Base-by-base conservation (phyloP, 306 rosid genomes). In the Dryas octopetala region DNA sequence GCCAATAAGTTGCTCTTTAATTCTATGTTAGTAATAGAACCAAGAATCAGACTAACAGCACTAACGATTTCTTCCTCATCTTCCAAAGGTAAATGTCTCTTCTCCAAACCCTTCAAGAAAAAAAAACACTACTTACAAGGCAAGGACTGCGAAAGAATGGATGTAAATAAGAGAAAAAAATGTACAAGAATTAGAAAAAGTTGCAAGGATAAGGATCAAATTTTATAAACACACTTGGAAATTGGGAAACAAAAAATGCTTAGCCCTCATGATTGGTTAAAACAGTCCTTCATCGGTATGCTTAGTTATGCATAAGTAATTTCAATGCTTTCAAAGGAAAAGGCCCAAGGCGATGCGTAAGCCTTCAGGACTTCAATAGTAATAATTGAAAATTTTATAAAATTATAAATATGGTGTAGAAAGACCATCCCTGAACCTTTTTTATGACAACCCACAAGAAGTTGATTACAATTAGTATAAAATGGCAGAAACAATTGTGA, bases 61-160 rank as follows among this genome's bases (percentile, higher is more conserved):
- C 89, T 86, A 78, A 94, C 87, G 70, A 94, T 91, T 85, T 94
- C 98, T 82, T 91, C 98, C 87, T 94, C 98, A 28, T 91, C 96
- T 86, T 94, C 97, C 88, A 91, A 77, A 77, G 97, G 83, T 40
- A 94, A 87, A 85, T 86, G 88, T 88, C 92, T 86, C 83, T 89
- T 89, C 66, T 90, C 96, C 89, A 94, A 74, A 64, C 87, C 90
- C 98, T 94, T 78, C 59, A 78, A 44, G 62, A 68, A 66, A 64
- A 41, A 41, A 50, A 63, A 51, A 74, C 58, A 64, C 67, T 9
- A 76, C 62, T 78, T 55, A 71, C 45, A 78, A 70, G 74, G 74
- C 51, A 69, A 76, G 74, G 28, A 5, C 47, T 40, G 45, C 26
- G 76, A 62, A 50, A 54, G 45, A 75, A 73, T 12, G 40, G 54